Percentiles rank a stretch among this genome's conserved stretches.
phyloP scores from a whole-genome alignment of 2,329 filamentous ascomycete genomes.

The Sporothrix protearum region DNA sequence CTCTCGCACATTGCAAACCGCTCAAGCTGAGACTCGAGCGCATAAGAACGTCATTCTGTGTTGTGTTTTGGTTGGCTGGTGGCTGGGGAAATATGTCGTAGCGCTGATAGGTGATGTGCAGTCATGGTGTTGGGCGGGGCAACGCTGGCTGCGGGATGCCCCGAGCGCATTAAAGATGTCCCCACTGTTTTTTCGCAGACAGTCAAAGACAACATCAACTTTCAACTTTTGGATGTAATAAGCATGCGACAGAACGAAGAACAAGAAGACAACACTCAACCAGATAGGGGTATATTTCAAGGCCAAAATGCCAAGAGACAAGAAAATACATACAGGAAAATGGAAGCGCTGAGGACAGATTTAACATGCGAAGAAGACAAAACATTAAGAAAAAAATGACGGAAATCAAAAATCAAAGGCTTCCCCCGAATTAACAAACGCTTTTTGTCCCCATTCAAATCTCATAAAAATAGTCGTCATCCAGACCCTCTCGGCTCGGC shows the following conservation, averaged over 20 bases:
- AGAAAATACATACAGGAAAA: background rate
- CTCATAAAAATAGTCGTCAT: constrained; percentile 93
- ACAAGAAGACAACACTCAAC: background rate
- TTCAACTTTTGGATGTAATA: background rate
- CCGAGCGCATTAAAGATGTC: background rate
- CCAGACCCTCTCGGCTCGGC: constrained; percentile 77
- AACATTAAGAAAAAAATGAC: background rate
- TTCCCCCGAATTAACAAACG: background rate
- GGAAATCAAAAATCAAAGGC: background rate
- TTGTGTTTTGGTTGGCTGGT: background rate
- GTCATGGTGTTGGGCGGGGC: constrained; percentile 1
- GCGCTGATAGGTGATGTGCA: background rate
- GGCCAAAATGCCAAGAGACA: background rate
- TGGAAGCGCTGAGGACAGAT: background rate
- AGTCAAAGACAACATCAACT: background rate
- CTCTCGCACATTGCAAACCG: background rate
- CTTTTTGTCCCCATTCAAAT: constrained; percentile 41
- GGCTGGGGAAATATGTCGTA: constrained; percentile 4
- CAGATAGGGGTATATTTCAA: constrained; percentile 14
- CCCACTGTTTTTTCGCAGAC: background rate
- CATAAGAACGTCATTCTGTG: constrained; percentile 1
- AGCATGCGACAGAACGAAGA: background rate
- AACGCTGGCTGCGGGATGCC: background rate
- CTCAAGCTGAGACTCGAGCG: background rate
- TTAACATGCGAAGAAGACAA: background rate